Percentiles rank a stretch among this genome's conserved stretches.
phyloP scores from a whole-genome alignment of 305 asterid genomes.

The Andrographis paniculata region DNA sequence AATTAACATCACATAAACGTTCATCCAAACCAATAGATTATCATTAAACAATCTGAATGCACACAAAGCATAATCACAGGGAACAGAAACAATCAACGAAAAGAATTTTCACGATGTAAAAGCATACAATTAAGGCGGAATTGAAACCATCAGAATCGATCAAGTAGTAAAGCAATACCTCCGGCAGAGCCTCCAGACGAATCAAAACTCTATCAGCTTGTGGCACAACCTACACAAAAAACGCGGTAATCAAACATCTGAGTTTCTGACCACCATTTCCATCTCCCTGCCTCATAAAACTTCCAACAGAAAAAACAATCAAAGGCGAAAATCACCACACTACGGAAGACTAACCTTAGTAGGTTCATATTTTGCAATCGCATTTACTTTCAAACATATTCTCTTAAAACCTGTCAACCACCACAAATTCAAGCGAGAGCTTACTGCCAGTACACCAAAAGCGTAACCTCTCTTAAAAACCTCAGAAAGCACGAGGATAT shows the following conservation, averaged over 20 bases:
- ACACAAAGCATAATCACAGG: no score
- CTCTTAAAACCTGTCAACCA: conserved; percentile 31
- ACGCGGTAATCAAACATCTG: background rate
- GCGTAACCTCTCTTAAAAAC: background rate
- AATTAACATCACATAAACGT: no score
- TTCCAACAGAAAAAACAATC: background rate
- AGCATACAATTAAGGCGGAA: background rate
- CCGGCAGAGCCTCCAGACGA: conserved; percentile 63
- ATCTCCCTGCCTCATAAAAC: background rate
- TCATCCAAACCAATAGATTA: no score
- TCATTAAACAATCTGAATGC: no score
- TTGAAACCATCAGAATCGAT: background rate
- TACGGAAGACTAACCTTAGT: conserved; percentile 36
- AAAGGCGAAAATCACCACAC: background rate
- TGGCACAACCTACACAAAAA: conserved; percentile 73
- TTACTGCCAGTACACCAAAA: background rate
- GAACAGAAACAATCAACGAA: no score
- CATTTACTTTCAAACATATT: conserved; percentile 44
- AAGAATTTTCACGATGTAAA: no score
- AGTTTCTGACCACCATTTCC: background rate
- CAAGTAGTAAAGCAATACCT: conserved; percentile 32
- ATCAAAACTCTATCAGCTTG: conserved; percentile 87
- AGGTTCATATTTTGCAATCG: conserved; percentile 62
- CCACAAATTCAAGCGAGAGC: background rate
- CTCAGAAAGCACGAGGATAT: background rate